Base-by-base conservation (phyloP, 2,329 filamentous ascomycete genomes). In the Trichoderma endophyticum region DNA sequence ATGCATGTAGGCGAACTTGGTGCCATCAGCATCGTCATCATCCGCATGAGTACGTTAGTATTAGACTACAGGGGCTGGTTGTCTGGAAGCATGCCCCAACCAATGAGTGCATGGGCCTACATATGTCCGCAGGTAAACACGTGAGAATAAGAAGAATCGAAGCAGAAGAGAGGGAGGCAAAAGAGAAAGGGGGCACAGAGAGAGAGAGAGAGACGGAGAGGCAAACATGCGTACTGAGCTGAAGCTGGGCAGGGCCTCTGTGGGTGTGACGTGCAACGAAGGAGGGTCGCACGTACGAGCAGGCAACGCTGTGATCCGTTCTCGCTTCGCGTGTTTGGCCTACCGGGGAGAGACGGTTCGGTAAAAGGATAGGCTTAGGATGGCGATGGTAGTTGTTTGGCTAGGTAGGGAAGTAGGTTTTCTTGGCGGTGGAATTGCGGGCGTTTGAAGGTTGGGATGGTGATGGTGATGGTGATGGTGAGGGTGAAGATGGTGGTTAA, bases 311-410 rank as follows among this genome's bases (percentile, higher is more conserved):
- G 68, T 70, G 68, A 32, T 56, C 68, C 68, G 68, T 64, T 70
- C 68, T 70, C 68, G 68, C 68, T 64, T 70, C 68, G 68, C 68
- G 43, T 70, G 60, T 63, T 39, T 63, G 43, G 48, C 67, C 59
- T 70, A 70, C 59, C 67, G 59, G 59, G 59, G 48, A 43, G 60
- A 70, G 30, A 8, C 57, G 32, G 48, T 43, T 69, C 26, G 68
- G 48, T 36, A 43, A 57, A 56, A 56, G 48, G 59, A 15, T 8
- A 48, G 56, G 24, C 4, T 18, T 43, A 15, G n/a, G 48, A 14
- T 54, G 48, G n/a, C 11, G n/a, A 51, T 51, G 43, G n/a, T 21
- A 9, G 18, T 48, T 48, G 21, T 48, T 21, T 48, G 4, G 43
- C n/a, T 12, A 21, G 43, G n/a, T 21, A 21, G 18, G 34, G 34